These are phyloP conservation scores for Leersia perrieri DNA, from an alignment of 176 grass and related monocot genomes.

Conservation along the genomic window DNA sequence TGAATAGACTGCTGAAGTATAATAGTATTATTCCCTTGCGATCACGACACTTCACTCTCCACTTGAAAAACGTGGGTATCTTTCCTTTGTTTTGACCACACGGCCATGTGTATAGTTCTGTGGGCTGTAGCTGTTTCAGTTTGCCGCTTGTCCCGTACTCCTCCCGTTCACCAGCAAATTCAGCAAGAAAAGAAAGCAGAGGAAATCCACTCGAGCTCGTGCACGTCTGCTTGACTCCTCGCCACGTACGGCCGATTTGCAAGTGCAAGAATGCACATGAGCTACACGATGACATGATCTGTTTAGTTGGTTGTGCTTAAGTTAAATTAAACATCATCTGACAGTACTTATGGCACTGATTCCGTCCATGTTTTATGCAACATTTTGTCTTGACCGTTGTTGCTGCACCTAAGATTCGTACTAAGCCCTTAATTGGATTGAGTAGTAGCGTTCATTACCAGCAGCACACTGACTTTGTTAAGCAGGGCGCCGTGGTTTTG, in stretches of 20 bases:
- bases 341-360: neutral
- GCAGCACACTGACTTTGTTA: neutral
- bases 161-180: neutral
- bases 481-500: neutral
- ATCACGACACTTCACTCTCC: neutral
- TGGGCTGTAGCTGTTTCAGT: neutral
- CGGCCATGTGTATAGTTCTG: neutral
- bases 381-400: neutral
- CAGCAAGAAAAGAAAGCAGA: neutral
- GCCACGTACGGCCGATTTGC: too few relatives aligned
- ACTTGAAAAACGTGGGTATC: neutral
- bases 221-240: neutral
- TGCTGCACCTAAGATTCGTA: neutral
- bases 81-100: neutral
- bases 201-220: neutral
- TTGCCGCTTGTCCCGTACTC: neutral
- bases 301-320: neutral
- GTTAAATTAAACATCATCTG: neutral
- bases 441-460: neutral
- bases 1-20: neutral
- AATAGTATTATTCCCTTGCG: neutral
- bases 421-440: neutral
- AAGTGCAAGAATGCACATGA: neutral
- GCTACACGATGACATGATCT: neutral
- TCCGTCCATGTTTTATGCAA: neutral